Evolutionary conservation across 2,329 filamentous ascomycete genomes (phyloP).

Genomic region (Penicillium hesseltinei): DNA sequence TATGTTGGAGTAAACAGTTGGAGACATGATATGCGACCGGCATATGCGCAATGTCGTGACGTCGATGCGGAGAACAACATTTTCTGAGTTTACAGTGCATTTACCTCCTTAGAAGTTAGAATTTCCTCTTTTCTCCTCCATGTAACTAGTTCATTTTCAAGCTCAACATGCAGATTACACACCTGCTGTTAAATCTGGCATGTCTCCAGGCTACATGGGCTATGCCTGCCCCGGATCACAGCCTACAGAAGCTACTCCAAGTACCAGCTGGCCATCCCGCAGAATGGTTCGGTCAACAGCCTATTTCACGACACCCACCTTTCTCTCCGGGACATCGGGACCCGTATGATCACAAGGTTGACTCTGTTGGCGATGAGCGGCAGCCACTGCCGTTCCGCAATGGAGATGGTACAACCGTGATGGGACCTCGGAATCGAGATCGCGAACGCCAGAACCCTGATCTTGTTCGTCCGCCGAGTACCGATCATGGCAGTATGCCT

Average conservation of each 20-base stretch:
- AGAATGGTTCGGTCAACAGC: neutral
- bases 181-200: neutral
- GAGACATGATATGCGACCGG: neutral
- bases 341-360: slow-evolving; percentile 62
- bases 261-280: slow-evolving; percentile 15
- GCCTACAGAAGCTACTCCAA: slow-evolving; percentile 38
- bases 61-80: neutral
- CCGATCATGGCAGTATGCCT: slow-evolving; percentile 66
- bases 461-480: slow-evolving; percentile 68
- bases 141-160: neutral
- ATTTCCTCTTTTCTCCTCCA: neutral
- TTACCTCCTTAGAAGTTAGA: too few species aligned
- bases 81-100: neutral
- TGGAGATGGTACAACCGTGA: slow-evolving; percentile 62
- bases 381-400: slow-evolving; percentile 65
- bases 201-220: slow-evolving; percentile 3
- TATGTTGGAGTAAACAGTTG: neutral
- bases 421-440: slow-evolving; percentile 68
- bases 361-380: slow-evolving; percentile 59
- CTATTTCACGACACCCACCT: slow-evolving; percentile 39
- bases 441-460: slow-evolving; percentile 70
- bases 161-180: neutral
- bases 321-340: slow-evolving; percentile 62
- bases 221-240: slow-evolving; percentile 14
- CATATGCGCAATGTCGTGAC: neutral